phyloP scores from a whole-genome alignment of 2,329 filamentous ascomycete genomes.

The Trichoderma gracile region DNA sequence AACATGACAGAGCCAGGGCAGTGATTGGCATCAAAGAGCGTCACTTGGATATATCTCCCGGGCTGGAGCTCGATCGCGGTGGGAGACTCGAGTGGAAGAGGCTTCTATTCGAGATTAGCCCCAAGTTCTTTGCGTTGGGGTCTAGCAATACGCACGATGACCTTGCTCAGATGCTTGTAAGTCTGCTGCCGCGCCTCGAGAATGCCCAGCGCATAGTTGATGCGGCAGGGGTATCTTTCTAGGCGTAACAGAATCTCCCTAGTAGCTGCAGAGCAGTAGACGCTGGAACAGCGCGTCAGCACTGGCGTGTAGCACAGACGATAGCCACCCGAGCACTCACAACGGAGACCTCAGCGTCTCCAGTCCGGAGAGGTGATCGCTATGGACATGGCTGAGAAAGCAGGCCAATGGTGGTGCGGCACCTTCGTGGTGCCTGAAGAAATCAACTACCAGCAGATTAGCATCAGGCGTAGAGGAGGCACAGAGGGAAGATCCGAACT shows the following conservation, averaged over 20 bases:
- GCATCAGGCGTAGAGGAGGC: neutral
- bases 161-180: conserved; percentile 71
- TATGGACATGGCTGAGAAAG: conserved; percentile 91
- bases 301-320: neutral
- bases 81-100: conserved; percentile 79
- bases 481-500: conserved; percentile 46
- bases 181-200: conserved; percentile 72
- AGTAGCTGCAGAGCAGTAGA: conserved; percentile 88
- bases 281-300: conserved; percentile 40
- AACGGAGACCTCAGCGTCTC: conserved; percentile 77
- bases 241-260: conserved; percentile 77
- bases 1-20: conserved; percentile 93
- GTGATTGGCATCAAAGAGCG: conserved; percentile 88
- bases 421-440: conserved; percentile 64
- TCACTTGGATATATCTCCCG: conserved; percentile 71
- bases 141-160: conserved; percentile 54
- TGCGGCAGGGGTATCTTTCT: conserved; percentile 74
- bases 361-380: conserved; percentile 81
- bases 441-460: conserved; percentile 64
- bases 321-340: conserved; percentile 38
- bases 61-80: conserved; percentile 73
- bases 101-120: conserved; percentile 54
- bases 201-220: conserved; percentile 78
- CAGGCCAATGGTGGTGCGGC: conserved; percentile 70
- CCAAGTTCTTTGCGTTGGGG: too few relatives aligned